phyloP scores from a whole-genome alignment of 2,329 filamentous ascomycete genomes.

The Epichloe sylvatica region DNA sequence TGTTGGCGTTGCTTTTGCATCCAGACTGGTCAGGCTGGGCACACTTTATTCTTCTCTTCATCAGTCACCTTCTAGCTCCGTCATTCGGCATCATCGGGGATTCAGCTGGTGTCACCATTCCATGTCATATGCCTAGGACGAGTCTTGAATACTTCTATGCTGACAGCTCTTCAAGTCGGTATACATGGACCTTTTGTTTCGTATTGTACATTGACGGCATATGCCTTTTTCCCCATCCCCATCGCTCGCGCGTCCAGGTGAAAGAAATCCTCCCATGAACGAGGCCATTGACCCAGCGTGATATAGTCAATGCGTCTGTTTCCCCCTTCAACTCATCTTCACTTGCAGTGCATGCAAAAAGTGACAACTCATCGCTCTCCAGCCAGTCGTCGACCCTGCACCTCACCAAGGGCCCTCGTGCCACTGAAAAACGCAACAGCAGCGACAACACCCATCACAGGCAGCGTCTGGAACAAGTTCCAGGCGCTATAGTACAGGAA shows the following conservation, averaged over 20 bases:
- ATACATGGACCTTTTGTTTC: neutral
- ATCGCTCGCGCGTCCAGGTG: too few relatives aligned
- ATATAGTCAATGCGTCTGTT: neutral
- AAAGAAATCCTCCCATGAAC: neutral
- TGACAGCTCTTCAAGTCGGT: neutral
- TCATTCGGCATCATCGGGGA: neutral
- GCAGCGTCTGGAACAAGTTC: constrained; percentile 83
- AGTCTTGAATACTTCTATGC: neutral
- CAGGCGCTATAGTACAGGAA: constrained; percentile 87
- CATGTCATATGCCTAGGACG: too few relatives aligned
- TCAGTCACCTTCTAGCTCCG: too few relatives aligned
- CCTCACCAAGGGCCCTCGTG: constrained; percentile 79
- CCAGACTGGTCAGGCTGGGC: too few relatives aligned
- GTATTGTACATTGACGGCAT: neutral
- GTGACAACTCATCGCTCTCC: constrained; percentile 41
- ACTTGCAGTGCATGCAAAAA: neutral
- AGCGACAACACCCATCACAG: constrained; percentile 53
- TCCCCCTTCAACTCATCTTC: neutral
- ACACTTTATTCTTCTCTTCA: too few relatives aligned
- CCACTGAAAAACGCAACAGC: constrained; percentile 71
- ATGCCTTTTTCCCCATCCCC: too few relatives aligned
- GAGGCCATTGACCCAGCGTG: neutral
- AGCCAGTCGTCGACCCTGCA: constrained; percentile 73
- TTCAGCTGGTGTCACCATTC: too few relatives aligned
- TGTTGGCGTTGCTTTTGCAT: too few relatives aligned